phyloP scores from a whole-genome alignment of 1,284 basidiomycete species.

The Hemileia vastatrix region DNA sequence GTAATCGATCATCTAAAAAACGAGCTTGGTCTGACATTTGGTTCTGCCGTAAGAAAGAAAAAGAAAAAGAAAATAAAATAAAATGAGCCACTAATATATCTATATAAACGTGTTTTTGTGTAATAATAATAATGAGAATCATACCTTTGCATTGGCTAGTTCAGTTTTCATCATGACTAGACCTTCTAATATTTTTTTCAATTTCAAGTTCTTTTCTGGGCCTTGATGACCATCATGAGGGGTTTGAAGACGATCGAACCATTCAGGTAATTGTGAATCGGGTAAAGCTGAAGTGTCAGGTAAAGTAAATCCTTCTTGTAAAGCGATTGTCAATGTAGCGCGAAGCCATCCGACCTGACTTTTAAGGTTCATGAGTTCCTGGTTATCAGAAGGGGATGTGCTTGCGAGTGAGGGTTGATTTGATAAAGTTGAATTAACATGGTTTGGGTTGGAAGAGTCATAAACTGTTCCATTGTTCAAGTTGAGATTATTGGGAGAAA shows the following conservation, averaged over 20 bases:
- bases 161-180: conserved; percentile 32
- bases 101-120: no score
- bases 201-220: conserved; percentile 35
- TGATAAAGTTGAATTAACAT: background rate
- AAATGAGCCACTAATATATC: background rate
- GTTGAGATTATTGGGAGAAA: no score
- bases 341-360: conserved; percentile 79
- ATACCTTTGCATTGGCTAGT: conserved; percentile 43
- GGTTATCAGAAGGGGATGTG: background rate
- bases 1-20: conserved; percentile 63
- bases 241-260: conserved; percentile 17
- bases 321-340: conserved; percentile 66
- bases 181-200: conserved; percentile 46
- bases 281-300: conserved; percentile 47
- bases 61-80: background rate
- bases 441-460: conserved; percentile 17
- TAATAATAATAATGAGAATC: conserved; percentile 37
- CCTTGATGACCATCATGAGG: conserved; percentile 2
- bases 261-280: conserved; percentile 27
- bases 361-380: conserved; percentile 33
- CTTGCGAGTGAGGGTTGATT: background rate
- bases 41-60: conserved; percentile 49
- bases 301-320: conserved; percentile 69
- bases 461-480: no score
- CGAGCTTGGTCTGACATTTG: conserved; percentile 65